phyloP scores from a whole-genome alignment of 2,329 filamentous ascomycete species.

The Trichophyton simii region DNA sequence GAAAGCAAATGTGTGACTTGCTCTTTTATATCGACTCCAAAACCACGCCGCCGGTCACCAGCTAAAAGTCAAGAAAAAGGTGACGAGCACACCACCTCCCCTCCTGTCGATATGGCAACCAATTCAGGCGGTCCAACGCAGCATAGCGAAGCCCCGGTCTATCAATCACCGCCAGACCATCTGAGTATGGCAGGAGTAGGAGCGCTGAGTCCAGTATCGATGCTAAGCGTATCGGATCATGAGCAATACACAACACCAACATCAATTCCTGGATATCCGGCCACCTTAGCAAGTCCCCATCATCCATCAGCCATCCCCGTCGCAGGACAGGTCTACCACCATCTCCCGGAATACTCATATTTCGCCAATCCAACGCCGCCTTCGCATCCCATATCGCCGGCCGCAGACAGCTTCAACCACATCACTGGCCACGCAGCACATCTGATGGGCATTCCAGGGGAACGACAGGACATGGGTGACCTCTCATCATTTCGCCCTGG shows the following conservation, averaged over 20 bases:
- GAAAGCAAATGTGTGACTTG: not conserved
- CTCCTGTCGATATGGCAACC: not conserved
- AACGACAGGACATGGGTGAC: slow-evolving; percentile 29
- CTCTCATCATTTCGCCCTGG: slow-evolving; percentile 38
- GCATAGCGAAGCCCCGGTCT: not conserved
- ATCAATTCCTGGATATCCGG: not conserved
- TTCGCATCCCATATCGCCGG: not conserved
- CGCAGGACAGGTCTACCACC: not conserved
- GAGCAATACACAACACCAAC: not conserved
- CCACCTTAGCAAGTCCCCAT: not conserved
- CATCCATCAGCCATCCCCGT: not conserved
- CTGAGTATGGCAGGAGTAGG: not conserved
- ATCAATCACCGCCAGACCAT: not conserved
- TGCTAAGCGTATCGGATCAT: not conserved
- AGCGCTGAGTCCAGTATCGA: not conserved
- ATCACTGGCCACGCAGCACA: not conserved
- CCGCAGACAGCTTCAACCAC: not conserved
- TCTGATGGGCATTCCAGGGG: not conserved
- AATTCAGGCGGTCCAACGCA: not conserved
- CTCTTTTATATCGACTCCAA: not conserved
- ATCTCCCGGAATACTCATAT: not conserved
- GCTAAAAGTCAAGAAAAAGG: not conserved
- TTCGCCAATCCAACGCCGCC: not conserved
- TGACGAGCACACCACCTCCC: not conserved
- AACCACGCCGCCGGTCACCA: not conserved